A percentile compares a stretch with the other conserved stretches of the same genome.
Conservation (phyloP, 116 monocot genomes). For the Thalassia testudinum region DNA sequence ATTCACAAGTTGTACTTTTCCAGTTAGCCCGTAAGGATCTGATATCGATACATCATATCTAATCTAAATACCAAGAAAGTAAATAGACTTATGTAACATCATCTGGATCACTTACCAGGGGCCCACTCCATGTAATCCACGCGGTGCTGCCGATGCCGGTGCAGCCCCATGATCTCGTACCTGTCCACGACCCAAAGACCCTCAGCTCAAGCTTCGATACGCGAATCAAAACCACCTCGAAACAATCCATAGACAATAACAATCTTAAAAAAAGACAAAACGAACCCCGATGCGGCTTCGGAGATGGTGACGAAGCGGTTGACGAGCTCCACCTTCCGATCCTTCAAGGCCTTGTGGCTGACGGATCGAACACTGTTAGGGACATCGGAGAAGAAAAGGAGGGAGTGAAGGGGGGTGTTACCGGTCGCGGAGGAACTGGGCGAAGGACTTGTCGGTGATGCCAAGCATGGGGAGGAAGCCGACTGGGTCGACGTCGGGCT, state of each 20-base stretch:
- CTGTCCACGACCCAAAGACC: slow-evolving; percentile 17
- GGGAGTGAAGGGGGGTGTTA: slow-evolving; percentile 1
- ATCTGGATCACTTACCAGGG: slow-evolving; percentile 33
- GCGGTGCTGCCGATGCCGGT: slow-evolving; percentile 73
- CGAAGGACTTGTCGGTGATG: slow-evolving; percentile 63
- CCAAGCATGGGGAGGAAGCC: slow-evolving; percentile 70
- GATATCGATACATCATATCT: no score
- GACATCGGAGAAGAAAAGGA: no score
- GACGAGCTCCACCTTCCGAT: slow-evolving; percentile 47
- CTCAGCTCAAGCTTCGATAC: background rate
- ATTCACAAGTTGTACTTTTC: no score
- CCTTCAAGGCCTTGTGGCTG: slow-evolving; percentile 86
- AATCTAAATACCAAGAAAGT: no score
- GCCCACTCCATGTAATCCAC: slow-evolving; percentile 99
- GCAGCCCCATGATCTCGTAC: slow-evolving; percentile 84
- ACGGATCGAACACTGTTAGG: background rate
- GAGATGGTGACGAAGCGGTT: slow-evolving; percentile 49
- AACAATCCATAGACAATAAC: background rate
- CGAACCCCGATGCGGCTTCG: slow-evolving; percentile 57
- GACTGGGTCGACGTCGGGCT: slow-evolving; percentile 41
- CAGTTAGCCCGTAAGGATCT: no score
- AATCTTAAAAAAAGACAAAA: slow-evolving; percentile 1
- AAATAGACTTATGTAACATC: no score
- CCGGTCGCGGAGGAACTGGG: slow-evolving; percentile 86
- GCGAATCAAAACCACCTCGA: background rate